Percentiles rank a stretch among this genome's conserved stretches.
phyloP scores from a whole-genome alignment of 2,329 filamentous ascomycete genomes.

The Chrysoporthe puriensis region DNA sequence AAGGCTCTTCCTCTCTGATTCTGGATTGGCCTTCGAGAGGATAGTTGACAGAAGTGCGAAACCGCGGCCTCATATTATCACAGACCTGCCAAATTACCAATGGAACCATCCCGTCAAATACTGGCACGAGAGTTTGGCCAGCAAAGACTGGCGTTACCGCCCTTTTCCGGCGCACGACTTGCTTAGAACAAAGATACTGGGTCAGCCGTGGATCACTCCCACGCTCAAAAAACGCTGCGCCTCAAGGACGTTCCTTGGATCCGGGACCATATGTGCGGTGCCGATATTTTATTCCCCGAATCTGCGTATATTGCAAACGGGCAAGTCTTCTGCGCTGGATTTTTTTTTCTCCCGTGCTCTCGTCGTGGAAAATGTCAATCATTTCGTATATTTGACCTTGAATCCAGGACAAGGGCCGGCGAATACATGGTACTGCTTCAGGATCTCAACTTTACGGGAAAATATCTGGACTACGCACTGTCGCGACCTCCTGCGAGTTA shows the following conservation, averaged over 20 bases:
- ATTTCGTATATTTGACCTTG: background rate
- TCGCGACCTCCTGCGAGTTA: background rate
- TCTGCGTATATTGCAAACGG: constrained; percentile 29
- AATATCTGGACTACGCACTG: background rate
- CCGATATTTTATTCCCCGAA: constrained; percentile 31
- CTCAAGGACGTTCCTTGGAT: constrained; percentile 40
- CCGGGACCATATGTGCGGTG: constrained; percentile 34
- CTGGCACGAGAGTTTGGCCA: constrained; percentile 13
- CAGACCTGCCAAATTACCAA: constrained; percentile 34
- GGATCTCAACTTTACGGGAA: background rate
- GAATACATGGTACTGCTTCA: background rate
- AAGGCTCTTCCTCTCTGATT: constrained; percentile 30
- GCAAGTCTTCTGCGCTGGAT: background rate
- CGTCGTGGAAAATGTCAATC: background rate
- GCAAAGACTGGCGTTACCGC: constrained; percentile 15
- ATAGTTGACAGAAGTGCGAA: background rate
- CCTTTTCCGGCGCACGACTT: constrained; percentile 18
- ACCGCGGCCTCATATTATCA: constrained; percentile 4
- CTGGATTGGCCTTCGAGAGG: constrained; percentile 18
- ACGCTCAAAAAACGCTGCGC: background rate
- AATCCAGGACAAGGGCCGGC: background rate
- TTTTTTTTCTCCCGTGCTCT: background rate
- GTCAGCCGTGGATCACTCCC: constrained; percentile 5
- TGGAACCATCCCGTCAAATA: constrained; percentile 33
- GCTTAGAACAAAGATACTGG: constrained; percentile 18